Evolutionary conservation across 306 rosid genomes (phyloP).

Genomic region (Vigna angularis): DNA sequence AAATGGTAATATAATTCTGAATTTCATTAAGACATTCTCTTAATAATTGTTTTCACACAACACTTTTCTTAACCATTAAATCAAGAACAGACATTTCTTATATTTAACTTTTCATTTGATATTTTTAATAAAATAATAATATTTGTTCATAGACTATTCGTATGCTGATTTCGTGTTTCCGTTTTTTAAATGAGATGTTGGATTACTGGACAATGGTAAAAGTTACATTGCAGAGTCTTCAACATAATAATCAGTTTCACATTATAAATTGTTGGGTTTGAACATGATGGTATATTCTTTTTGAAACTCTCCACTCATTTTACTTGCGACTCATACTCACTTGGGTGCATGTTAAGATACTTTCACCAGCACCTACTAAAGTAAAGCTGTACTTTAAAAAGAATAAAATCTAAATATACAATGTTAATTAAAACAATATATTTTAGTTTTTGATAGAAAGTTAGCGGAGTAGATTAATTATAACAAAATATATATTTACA

Average conservation of each 20-base stretch:
- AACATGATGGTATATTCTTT: neutral
- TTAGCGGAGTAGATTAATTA: neutral
- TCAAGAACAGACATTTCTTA: no score
- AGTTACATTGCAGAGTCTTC: neutral
- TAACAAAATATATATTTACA: neutral
- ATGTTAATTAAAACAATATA: neutral
- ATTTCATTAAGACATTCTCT: conserved; percentile 9
- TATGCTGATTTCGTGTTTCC: no score
- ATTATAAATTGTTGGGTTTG: neutral
- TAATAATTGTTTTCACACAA: neutral
- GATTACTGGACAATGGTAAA: neutral
- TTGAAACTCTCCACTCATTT: neutral
- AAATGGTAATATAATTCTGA: neutral
- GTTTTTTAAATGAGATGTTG: no score
- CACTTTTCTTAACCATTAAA: neutral
- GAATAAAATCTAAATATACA: neutral
- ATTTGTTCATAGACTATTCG: no score
- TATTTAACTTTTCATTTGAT: no score
- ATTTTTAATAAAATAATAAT: no score
- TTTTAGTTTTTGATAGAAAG: neutral
- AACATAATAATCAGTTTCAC: neutral
- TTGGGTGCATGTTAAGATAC: conserved; percentile 4
- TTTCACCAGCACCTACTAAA: neutral
- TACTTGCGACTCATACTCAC: neutral
- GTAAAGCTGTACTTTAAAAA: neutral